phyloP scores from a whole-genome alignment of 257 asterid species.

The Anisodus tanguticus region DNA sequence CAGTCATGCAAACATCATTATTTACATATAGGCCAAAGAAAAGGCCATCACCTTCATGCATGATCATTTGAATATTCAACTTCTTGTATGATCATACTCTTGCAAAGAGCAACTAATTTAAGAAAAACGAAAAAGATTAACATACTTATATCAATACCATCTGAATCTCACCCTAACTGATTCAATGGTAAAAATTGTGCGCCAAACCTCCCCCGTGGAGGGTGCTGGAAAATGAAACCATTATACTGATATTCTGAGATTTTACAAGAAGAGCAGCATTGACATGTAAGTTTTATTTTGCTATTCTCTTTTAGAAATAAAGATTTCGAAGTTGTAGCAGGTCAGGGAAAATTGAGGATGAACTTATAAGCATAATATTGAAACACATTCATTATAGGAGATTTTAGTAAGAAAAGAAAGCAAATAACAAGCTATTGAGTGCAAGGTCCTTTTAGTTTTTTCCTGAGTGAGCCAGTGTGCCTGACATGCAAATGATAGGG shows the following conservation, averaged over 20 bases:
- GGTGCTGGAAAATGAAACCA: background rate
- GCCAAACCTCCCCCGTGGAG: background rate
- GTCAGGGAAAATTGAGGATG: background rate
- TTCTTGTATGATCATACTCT: background rate
- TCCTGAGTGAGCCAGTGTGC: background rate
- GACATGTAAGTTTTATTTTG: background rate
- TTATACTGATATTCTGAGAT: background rate
- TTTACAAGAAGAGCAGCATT: background rate
- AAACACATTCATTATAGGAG: background rate
- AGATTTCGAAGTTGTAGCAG: background rate
- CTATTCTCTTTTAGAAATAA: background rate
- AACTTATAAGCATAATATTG: background rate
- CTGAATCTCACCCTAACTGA: background rate
- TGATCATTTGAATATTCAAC: background rate
- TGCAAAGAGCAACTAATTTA: background rate
- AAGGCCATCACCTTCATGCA: background rate
- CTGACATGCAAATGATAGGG: background rate
- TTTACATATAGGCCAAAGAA: background rate
- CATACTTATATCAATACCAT: background rate
- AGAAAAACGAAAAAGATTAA: background rate
- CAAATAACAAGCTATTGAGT: background rate
- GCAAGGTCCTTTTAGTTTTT: slow-evolving; percentile 24
- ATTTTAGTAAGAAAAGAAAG: background rate
- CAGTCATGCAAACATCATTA: background rate
- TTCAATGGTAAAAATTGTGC: background rate